Evolutionary conservation across 164 flowering plant species (phyloP), one percentile per base, ranked within the genome.

Genomic region (Stephania japonica): DNA sequence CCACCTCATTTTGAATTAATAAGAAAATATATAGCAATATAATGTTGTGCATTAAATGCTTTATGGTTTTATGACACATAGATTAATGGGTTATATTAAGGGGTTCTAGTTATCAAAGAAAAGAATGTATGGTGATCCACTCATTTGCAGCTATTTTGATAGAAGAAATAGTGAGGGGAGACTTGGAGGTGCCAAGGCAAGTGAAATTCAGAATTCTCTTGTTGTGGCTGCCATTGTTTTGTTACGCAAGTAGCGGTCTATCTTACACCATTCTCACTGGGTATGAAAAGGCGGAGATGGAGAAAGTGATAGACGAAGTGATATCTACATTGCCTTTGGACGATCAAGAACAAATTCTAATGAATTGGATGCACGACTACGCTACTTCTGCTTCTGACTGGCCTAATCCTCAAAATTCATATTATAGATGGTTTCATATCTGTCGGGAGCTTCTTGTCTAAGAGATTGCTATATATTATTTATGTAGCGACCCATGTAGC

Each of bases 281-380:
- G 8, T 70, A 49, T 6, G 89, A 87, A 74, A 87, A 80, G 78
- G 75, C 49, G 0, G 88, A 86, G 16, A 62, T 77, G 25, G 88
- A 87, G 79, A 76, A 80, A 71, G 78, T 76, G 23, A 76, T 86
- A 14, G 84, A 86, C 4, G 75, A 81, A 23, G 70, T 81, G 19
- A 78, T 87, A 63, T 72, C 78, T 0, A 80, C 71, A 73, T 78
- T 87, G 14, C 85, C 88, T 0, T 69, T 78, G 5, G 7, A 56
- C 2, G 87, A 86, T 42, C 91, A 86, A 73, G 88, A 87, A 44
- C 70, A 84, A 0, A 78, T 87, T 38, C 84, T 87, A 49, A 72
- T 80, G 1, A 86, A 85, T 21, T 87, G 91, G 91, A 68, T 87
- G 0, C 88, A 85, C 27, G 88, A 86, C 69, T 87, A 71, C 71